Percentiles rank a stretch among this genome's conserved stretches.
phyloP scores from a whole-genome alignment of 176 grass and related monocot species.

The Aegilops tauschii region DNA sequence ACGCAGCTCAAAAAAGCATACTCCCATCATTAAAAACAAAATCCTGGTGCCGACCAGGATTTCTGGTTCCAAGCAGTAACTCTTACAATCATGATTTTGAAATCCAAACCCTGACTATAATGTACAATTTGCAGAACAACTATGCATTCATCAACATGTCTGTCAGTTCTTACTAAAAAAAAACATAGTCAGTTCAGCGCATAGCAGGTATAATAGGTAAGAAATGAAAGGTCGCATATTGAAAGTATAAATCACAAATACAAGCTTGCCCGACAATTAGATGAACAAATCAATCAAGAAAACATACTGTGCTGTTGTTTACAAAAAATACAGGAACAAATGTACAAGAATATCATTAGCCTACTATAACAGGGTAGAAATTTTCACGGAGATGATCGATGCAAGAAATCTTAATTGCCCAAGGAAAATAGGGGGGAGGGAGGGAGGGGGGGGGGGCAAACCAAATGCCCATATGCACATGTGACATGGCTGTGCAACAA shows the following conservation, averaged over 20 bases:
- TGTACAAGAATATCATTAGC: neutral
- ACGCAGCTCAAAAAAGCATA: conserved; percentile 15
- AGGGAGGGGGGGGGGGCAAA: neutral
- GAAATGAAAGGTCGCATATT: neutral
- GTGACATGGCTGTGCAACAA: neutral
- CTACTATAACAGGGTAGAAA: conserved; percentile 8
- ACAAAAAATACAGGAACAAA: neutral
- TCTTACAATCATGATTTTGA: neutral
- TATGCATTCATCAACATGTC: neutral
- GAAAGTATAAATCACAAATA: conserved; percentile 12
- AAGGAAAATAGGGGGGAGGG: neutral
- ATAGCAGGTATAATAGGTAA: conserved; percentile 7
- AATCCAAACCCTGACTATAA: neutral
- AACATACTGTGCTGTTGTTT: conserved; percentile 12
- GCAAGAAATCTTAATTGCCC: neutral
- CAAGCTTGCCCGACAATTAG: neutral
- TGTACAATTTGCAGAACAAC: neutral
- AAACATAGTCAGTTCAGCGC: conserved; percentile 10
- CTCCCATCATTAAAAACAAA: neutral
- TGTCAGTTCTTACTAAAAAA: conserved; percentile 9
- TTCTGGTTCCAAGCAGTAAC: neutral
- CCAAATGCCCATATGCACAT: neutral
- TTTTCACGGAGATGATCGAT: conserved; percentile 4
- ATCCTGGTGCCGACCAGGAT: neutral
- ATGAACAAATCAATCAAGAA: conserved; percentile 14